Percentiles rank a stretch among this genome's conserved stretches.
Evolutionary conservation across 2,329 filamentous ascomycete species (phyloP).

Genomic region (Drechslerella dactyloides): DNA sequence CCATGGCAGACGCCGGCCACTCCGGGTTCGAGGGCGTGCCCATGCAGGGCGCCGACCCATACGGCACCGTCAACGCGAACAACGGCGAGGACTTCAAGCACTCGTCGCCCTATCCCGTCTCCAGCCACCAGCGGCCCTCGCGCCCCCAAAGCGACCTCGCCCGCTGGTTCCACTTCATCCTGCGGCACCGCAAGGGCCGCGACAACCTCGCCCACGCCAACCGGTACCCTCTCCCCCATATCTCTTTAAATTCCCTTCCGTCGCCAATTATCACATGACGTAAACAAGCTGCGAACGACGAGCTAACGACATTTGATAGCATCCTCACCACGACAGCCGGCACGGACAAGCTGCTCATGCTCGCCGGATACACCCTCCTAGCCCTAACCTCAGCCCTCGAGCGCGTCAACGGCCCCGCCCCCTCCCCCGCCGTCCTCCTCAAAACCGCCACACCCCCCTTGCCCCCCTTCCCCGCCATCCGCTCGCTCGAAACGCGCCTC

Average conservation of each 20-base stretch:
- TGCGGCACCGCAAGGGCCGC: constrained; percentile 35
- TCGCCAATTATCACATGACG: no score
- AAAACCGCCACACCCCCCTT: constrained; percentile 59
- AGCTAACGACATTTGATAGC: constrained; percentile 57
- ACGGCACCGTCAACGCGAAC: constrained; percentile 38
- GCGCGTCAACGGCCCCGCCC: constrained; percentile 66
- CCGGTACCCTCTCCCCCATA: constrained; percentile 52
- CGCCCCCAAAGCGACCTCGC: constrained; percentile 21
- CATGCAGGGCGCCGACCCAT: constrained; percentile 46
- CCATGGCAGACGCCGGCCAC: constrained; percentile 42
- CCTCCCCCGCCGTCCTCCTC: constrained; percentile 63
- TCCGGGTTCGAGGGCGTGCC: constrained; percentile 45
- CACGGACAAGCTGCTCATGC: constrained; percentile 73
- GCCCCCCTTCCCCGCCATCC: constrained; percentile 63
- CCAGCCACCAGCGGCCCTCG: constrained; percentile 16
- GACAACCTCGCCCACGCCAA: constrained; percentile 50
- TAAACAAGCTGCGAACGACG: no score
- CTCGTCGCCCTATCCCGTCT: constrained; percentile 14
- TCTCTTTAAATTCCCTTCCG: constrained; percentile 29
- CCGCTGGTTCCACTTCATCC: constrained; percentile 40
- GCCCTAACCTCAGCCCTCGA: constrained; percentile 64
- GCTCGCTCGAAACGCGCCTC: constrained; percentile 62
- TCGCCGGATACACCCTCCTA: constrained; percentile 71
- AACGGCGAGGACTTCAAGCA: constrained; percentile 37
- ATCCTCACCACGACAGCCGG: constrained; percentile 72